A percentile compares a stretch with the other conserved stretches of the same genome.
Evolutionary conservation across 2,329 filamentous ascomycete species (phyloP).

Genomic region (Scolecobasidium constrictum): DNA sequence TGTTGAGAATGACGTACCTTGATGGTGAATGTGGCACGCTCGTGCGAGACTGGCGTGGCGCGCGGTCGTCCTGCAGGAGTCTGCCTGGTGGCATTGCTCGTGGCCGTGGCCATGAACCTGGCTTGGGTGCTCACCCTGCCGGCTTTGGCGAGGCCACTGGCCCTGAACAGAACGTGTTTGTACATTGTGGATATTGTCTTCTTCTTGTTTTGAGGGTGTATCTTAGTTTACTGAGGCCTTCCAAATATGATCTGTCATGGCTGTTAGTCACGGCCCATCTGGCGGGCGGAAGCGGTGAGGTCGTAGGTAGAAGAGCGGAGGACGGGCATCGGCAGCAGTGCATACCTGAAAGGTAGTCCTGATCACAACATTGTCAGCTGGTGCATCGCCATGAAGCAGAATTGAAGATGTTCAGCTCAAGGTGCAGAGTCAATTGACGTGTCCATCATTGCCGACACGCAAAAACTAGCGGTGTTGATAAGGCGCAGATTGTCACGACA

Average conservation of each 20-base stretch:
- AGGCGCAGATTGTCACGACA: too few relatives aligned
- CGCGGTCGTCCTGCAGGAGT: conserved; percentile 44
- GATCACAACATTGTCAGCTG: conserved; percentile 22
- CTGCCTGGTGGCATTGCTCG: conserved; percentile 58
- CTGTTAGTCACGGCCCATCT: conserved; percentile 20
- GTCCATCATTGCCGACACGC: conserved; percentile 3
- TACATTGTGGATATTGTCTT: conserved; percentile 37
- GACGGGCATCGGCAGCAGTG: conserved; percentile 12
- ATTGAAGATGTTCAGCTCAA: too few relatives aligned
- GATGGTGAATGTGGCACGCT: conserved; percentile 89
- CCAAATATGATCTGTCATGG: conserved; percentile 50
- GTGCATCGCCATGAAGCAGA: too few relatives aligned
- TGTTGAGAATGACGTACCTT: conserved; percentile 45
- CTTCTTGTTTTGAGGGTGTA: conserved; percentile 12
- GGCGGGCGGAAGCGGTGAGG: too few relatives aligned
- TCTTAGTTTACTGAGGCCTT: conserved; percentile 53
- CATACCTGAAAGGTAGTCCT: conserved; percentile 57
- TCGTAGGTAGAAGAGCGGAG: too few relatives aligned
- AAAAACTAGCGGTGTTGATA: conserved; percentile 6
- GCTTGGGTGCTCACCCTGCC: conserved; percentile 33
- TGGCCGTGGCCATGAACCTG: conserved; percentile 54
- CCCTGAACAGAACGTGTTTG: conserved; percentile 42
- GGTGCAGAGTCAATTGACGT: conserved; percentile 13
- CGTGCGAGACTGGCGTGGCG: conserved; percentile 57
- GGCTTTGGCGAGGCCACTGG: conserved; percentile 30